Evolutionary conservation across 805 yeast genomes (phyloP).

Genomic region (Kluyveromyces wickerhamii): DNA sequence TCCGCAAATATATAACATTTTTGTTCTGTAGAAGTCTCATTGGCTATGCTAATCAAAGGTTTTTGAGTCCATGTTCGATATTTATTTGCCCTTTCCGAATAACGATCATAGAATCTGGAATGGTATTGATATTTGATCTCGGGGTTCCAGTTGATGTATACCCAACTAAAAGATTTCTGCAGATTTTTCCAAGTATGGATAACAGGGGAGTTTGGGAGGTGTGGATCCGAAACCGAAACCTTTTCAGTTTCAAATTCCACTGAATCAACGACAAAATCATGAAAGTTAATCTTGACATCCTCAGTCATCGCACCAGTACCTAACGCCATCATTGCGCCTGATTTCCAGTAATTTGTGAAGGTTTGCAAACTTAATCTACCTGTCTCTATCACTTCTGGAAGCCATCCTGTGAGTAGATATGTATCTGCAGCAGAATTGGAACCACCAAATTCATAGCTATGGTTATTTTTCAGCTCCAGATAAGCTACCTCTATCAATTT

Average conservation of each 20-base stretch:
- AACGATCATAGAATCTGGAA: slow-evolving; percentile 25
- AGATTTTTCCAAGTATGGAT: slow-evolving; percentile 26
- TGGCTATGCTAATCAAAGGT: slow-evolving; percentile 40
- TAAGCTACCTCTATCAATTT: slow-evolving; percentile 66
- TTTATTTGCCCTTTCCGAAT: slow-evolving; percentile 13
- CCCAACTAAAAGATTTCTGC: slow-evolving; percentile 35
- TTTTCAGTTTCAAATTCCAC: slow-evolving; percentile 23
- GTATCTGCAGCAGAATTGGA: slow-evolving; percentile 72
- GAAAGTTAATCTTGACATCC: slow-evolving; percentile 12
- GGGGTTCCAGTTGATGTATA: slow-evolving; percentile 66
- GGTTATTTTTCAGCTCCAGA: slow-evolving; percentile 43
- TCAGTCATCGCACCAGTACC: slow-evolving; percentile 50
- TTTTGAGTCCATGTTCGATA: slow-evolving; percentile 20
- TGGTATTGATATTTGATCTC: slow-evolving; percentile 17
- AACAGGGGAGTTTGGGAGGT: slow-evolving; percentile 7
- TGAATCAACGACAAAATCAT: slow-evolving; percentile 1
- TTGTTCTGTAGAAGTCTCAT: slow-evolving; percentile 21
- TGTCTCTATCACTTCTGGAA: slow-evolving; percentile 49
- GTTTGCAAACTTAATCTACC: slow-evolving; percentile 27
- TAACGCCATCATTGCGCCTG: slow-evolving; percentile 40
- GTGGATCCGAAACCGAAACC: slow-evolving; percentile 7
- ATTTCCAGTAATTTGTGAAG: slow-evolving; percentile 17
- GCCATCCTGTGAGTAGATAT: slow-evolving; percentile 58
- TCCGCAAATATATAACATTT: slow-evolving; percentile 45
- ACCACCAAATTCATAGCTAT: slow-evolving; percentile 57